A percentile compares a stretch with the other conserved stretches of the same genome.
phyloP scores from a whole-genome alignment of 495 filamentous ascomycete genomes.

The Penicillium canariense region DNA sequence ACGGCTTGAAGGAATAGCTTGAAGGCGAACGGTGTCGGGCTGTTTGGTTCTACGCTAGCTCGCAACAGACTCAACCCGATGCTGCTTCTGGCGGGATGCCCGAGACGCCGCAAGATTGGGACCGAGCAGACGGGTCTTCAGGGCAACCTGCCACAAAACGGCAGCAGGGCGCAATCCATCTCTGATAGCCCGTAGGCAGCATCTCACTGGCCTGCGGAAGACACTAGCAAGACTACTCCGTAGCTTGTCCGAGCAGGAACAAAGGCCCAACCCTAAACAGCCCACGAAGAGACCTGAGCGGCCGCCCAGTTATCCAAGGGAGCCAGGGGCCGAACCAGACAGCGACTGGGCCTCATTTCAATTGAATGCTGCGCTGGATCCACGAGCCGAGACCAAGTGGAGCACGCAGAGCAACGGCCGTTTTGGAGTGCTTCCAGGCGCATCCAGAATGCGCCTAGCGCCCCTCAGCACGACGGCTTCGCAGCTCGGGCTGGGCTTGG shows the following conservation, averaged over 20 bases:
- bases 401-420: constrained; percentile 18
- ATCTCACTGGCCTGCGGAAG: too few relatives aligned
- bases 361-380: constrained; percentile 19
- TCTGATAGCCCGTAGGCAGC: not conserved
- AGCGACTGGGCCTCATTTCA: constrained; percentile 12
- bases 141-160: too few relatives aligned
- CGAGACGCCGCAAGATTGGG: constrained; percentile 6
- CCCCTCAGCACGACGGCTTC: not conserved
- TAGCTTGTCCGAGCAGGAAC: not conserved
- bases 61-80: not conserved
- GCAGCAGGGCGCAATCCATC: too few relatives aligned
- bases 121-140: not conserved
- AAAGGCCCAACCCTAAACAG: not conserved
- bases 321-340: constrained; percentile 10
- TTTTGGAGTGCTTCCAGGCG: constrained; percentile 19
- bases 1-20: too few relatives aligned
- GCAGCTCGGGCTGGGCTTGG: too few relatives aligned
- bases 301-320: not conserved
- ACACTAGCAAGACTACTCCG: too few relatives aligned
- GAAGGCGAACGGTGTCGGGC: too few relatives aligned
- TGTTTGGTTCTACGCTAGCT: not conserved
- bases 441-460: constrained; percentile 5
- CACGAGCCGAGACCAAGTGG: constrained; percentile 22
- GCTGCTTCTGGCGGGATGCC: not conserved
- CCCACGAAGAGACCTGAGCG: not conserved